Base-by-base conservation (phyloP, 768 basidiomycete species). In the Rhodocollybia butyracea region DNA sequence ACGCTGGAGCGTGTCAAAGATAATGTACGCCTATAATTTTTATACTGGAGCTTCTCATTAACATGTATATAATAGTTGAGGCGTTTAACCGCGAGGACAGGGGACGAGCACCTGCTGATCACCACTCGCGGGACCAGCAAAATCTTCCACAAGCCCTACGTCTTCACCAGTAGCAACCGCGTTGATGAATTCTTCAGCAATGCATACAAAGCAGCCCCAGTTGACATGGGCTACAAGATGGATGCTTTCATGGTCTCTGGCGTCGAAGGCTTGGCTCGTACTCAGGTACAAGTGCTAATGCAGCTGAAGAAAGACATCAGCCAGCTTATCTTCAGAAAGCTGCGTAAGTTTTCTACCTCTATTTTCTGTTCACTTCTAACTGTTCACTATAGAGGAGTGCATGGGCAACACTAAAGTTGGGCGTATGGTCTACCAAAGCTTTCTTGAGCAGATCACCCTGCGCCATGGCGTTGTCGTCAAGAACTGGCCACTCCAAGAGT, bases 361-460 rank as follows among this genome's bases (percentile, higher is more conserved):
- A 13, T 38, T 22, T 26, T n/a, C n/a, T n/a, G n/a, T n/a, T n/a
- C n/a, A n/a, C n/a, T n/a, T n/a, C n/a, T n/a, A n/a, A n/a, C n/a
- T n/a, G n/a, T n/a, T n/a, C n/a, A n/a, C n/a, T n/a, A n/a, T 42
- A 38, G 27, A 29, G 22, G 5, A 39, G 27, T 27, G 34, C 43
- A 46, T 27, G 31, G 36, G 57, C 24, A 26, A 46, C 24, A 6
- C 36, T 27, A 19, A 31, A 29, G 21, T 53, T 41, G 5, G 26
- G 51, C 24, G 45, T 1, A 66, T 66, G 65, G 41, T 19, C 34
- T 64, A 66, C 40, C 19, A 31, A 19, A 59, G 60, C 31, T 64
- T 64, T 51, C 60, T 61, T 15, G 27, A 47, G 2, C 55, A 58
- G 42, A 60, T 66, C 51, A 66, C 65, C 8, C 17, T 24, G 7